These are phyloP conservation scores for Geotrichum macrosporum DNA, from an alignment of 1,139 yeast genomes.

Conservation along the genomic window DNA sequence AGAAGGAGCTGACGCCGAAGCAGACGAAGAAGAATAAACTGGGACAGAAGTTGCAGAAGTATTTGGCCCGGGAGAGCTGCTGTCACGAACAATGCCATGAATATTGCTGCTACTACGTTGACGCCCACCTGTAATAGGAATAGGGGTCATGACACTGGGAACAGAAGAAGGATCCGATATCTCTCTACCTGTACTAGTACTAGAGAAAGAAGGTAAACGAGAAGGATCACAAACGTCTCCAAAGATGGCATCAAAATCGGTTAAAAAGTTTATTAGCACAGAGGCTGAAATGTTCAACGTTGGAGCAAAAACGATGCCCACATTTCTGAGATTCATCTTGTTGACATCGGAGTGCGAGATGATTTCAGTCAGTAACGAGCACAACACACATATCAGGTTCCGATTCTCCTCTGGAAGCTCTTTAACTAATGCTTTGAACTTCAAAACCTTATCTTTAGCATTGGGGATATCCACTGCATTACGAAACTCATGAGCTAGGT, in stretches of 20 bases:
- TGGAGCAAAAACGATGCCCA: slow-evolving; percentile 83
- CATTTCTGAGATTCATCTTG: slow-evolving; percentile 75
- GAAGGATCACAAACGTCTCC: slow-evolving; percentile 39
- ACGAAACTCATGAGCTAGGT: slow-evolving; percentile 42
- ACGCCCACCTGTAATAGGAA: background rate
- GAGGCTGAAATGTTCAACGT: slow-evolving; percentile 69
- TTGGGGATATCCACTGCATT: slow-evolving; percentile 38
- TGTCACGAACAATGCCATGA: too few species aligned
- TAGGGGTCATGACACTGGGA: background rate
- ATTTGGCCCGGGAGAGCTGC: too few species aligned
- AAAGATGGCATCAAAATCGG: slow-evolving; percentile 62
- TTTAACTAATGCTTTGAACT: slow-evolving; percentile 37
- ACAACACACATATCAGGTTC: slow-evolving; percentile 60
- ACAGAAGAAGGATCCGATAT: too few species aligned
- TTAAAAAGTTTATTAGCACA: slow-evolving; percentile 57
- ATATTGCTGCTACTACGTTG: too few species aligned
- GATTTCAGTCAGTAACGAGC: slow-evolving; percentile 63
- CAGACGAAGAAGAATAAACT: background rate
- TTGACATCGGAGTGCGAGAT: slow-evolving; percentile 60
- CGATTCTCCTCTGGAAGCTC: slow-evolving; percentile 50
- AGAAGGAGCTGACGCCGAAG: background rate
- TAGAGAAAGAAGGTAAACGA: too few species aligned
- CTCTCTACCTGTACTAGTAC: too few species aligned
- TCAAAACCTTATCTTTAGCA: slow-evolving; percentile 33
- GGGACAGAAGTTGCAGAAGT: background rate